Conservation (phyloP, 2,329 filamentous ascomycete species). For the Microdochium trichocladiopsis region DNA sequence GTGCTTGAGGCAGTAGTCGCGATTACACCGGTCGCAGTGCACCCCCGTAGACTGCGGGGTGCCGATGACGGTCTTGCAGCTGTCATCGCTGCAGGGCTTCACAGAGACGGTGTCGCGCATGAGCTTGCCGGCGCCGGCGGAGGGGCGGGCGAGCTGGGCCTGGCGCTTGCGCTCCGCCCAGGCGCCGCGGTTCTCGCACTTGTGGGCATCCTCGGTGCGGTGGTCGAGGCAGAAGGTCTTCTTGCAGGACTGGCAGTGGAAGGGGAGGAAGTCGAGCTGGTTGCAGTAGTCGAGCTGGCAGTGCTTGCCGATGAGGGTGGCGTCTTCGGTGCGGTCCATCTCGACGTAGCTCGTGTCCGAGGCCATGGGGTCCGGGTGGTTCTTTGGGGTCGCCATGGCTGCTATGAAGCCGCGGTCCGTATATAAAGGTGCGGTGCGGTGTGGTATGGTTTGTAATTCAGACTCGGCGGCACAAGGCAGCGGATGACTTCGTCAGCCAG, state of each 20-base stretch:
- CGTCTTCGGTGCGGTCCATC: slow-evolving; percentile 67
- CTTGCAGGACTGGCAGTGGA: slow-evolving; percentile 82
- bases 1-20: slow-evolving; percentile 73
- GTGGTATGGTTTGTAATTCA: neutral
- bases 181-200: slow-evolving; percentile 52
- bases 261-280: slow-evolving; percentile 93
- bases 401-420: neutral
- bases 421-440: neutral
- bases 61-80: slow-evolving; percentile 65
- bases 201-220: slow-evolving; percentile 76
- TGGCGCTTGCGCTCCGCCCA: slow-evolving; percentile 53
- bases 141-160: slow-evolving; percentile 45
- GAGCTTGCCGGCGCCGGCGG: slow-evolving; percentile 45
- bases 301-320: slow-evolving; percentile 80
- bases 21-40: slow-evolving; percentile 64
- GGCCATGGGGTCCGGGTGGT: neutral
- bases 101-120: slow-evolving; percentile 49
- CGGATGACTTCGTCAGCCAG: neutral
- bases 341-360: slow-evolving; percentile 54
- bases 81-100: slow-evolving; percentile 59
- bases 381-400: neutral
- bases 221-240: slow-evolving; percentile 90
- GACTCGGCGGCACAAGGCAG: neutral
- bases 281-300: slow-evolving; percentile 90
- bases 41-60: slow-evolving; percentile 62